These are phyloP conservation scores for Sodiomyces alkalinus DNA, from an alignment of 2,329 filamentous ascomycete genomes.

Conservation along the genomic window DNA sequence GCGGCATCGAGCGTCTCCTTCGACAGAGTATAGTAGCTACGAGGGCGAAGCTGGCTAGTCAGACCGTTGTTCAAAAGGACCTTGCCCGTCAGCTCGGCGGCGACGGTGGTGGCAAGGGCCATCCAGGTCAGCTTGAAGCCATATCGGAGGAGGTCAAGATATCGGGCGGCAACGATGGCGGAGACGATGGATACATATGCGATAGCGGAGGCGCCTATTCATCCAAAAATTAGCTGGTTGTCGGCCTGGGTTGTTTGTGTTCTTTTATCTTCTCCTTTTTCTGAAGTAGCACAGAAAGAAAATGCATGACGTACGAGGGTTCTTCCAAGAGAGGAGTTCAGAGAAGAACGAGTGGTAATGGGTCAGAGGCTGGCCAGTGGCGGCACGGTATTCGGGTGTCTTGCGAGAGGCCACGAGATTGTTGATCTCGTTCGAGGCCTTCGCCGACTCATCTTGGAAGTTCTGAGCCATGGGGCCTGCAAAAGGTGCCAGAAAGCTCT, in stretches of 20 bases:
- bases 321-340: constrained; percentile 54
- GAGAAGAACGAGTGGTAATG: constrained; percentile 60
- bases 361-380: constrained; percentile 47
- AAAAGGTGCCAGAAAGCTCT: constrained; percentile 1
- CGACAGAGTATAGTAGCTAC: constrained; percentile 51
- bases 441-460: constrained; percentile 38
- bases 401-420: constrained; percentile 42
- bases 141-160: constrained; percentile 51
- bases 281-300: too few species aligned
- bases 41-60: constrained; percentile 49
- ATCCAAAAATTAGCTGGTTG: constrained; percentile 3
- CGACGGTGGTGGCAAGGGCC: constrained; percentile 41
- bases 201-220: constrained; percentile 48
- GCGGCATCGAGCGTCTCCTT: constrained; percentile 44
- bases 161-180: constrained; percentile 47
- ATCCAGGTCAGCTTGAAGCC: constrained; percentile 51
- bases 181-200: constrained; percentile 43
- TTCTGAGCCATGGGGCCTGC: constrained; percentile 44
- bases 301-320: constrained; percentile 38
- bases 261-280: too few species aligned
- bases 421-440: constrained; percentile 39
- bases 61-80: constrained; percentile 44
- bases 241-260: constrained; percentile 3
- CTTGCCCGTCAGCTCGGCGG: constrained; percentile 47
- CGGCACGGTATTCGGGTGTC: constrained; percentile 35